These are phyloP conservation scores for Lophiotrema nucula DNA, from an alignment of 495 filamentous ascomycete genomes.

Conservation along the genomic window DNA sequence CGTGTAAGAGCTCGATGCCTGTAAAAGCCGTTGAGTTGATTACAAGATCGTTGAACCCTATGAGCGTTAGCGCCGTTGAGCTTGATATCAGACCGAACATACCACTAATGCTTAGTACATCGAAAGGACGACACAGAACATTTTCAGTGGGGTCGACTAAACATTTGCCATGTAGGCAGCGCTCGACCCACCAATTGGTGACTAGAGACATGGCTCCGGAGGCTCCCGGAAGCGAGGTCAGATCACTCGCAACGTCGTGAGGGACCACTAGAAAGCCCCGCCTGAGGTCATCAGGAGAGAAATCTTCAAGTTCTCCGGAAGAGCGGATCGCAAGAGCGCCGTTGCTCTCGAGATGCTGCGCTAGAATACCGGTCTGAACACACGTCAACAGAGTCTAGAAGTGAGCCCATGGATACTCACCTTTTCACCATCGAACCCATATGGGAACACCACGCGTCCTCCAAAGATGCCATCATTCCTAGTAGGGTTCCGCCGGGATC, in stretches of 20 bases:
- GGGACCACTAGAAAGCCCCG: constrained; percentile 32
- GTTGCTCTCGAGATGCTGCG: constrained; percentile 54
- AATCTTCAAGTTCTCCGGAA: constrained; percentile 14
- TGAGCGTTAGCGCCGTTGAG: constrained; percentile 1
- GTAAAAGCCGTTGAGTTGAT: constrained; percentile 81
- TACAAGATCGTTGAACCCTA: constrained; percentile 62
- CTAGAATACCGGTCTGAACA: constrained; percentile 40
- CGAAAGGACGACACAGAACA: constrained; percentile 72
- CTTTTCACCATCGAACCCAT: constrained; percentile 34
- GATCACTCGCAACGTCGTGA: constrained; percentile 21
- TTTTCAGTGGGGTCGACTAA: constrained; percentile 69
- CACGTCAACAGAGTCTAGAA: constrained; percentile 8
- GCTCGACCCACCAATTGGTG: constrained; percentile 92
- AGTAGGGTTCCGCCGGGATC: not conserved
- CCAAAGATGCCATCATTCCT: constrained; percentile 33
- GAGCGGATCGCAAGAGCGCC: constrained; percentile 45
- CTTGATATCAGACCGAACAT: constrained; percentile 15
- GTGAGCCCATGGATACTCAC: constrained; percentile 4
- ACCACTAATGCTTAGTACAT: constrained; percentile 64
- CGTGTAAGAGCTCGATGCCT: constrained; percentile 80
- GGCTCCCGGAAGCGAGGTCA: constrained; percentile 29
- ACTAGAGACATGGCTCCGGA: constrained; percentile 52
- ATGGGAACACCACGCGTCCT: constrained; percentile 30
- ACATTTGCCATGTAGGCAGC: constrained; percentile 71
- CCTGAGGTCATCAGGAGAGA: constrained; percentile 21